Base-by-base conservation (phyloP, 2,329 filamentous ascomycete species). In the Aureobasidium sp. region DNA sequence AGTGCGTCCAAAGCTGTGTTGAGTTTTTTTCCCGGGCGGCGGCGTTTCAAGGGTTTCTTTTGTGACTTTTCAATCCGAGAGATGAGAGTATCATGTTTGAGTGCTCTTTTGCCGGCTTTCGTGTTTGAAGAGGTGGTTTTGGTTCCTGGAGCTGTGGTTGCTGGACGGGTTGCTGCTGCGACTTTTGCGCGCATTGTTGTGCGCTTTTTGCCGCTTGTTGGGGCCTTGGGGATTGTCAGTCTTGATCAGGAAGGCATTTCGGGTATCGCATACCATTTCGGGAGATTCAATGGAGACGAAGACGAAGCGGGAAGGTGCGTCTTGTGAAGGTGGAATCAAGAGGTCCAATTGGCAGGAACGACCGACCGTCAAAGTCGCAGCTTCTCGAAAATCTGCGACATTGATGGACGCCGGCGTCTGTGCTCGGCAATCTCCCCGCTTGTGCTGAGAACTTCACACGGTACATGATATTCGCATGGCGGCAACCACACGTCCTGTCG, bases 101-200 rank as follows among this genome's bases (percentile, higher is more conserved):
- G 88, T 29, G 78, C 73, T 21, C 85, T 86, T 74, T 91, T 95
- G 73, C 94, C 88, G 65, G 80, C 84, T 71, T 96, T 97, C 58
- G 78, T 83, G 52, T 82, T 79, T 56, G 82, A 78, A 12, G 78
- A 74, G 42, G 71, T 65, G 60, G 78, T 30, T 29, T 11, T 38
- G 16, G 17, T 75, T 71, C 64, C 49, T 77, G 78, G 24, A 12
- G 45, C 8, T 27, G 64, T 63, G 61, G 70, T 74, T 56, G 73
- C 71, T 40, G 79, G 66, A 61, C 77, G 76, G 19, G 39, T 22
- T 22, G 48, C 53, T 56, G 75, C 73, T 57, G 73, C 72, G 58
- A 77, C 73, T 63, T 82, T 80, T 58, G 75, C 66, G 61, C 81
- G 79, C 40, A 81, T 75, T 7, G 79, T 78, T 56, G 77, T 68